Base-by-base conservation (phyloP, 306 rosid genomes). In the Sicyos baderoa region DNA sequence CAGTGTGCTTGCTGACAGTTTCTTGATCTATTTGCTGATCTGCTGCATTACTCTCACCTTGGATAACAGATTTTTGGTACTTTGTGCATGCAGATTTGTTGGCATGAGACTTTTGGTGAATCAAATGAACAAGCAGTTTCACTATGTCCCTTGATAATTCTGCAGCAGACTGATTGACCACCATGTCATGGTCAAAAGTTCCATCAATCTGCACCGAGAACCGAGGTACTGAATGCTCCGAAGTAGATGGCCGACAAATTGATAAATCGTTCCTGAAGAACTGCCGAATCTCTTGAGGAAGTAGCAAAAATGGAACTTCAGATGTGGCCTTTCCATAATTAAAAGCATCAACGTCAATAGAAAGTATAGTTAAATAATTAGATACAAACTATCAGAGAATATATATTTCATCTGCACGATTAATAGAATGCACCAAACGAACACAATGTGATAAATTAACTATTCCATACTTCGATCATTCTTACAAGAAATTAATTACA, bases 311-410 rank as follows among this genome's bases (percentile, higher is more conserved):
- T 37, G 96, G 90, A 81, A 79, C 76, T 76, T 89, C 96, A 61
- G 98, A 88, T 35, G 96, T 93, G 75, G 96, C 98, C 97, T 89
- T 82, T 77, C 56, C 21, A 52, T 12, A 75, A 78, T 62, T 55
- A 74, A 85, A 77, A 48, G 45, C 48, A 72, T 48, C 58, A 61
- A 15, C 25, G 71, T 66, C 37, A 64, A 44, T 44, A 16, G 32
- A 44, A 13, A 19, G 45, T 64, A 19, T 13, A 66, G 42, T 22
- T 64, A 64, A 29, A 64, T 10, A 66, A 66, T 44, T 66, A 4
- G 18, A 66, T 6, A 22, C 35, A 21, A 14, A 44, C 2, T 59
- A 22, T 47, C 55, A 42, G 17, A 21, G 21, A 44, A 27, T 40
- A 18, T 55, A 32, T 44, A 19, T 64, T 64, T 44, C 52, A 64